phyloP scores from a whole-genome alignment of 2,329 filamentous ascomycete genomes.

The Botrytis elliptica region DNA sequence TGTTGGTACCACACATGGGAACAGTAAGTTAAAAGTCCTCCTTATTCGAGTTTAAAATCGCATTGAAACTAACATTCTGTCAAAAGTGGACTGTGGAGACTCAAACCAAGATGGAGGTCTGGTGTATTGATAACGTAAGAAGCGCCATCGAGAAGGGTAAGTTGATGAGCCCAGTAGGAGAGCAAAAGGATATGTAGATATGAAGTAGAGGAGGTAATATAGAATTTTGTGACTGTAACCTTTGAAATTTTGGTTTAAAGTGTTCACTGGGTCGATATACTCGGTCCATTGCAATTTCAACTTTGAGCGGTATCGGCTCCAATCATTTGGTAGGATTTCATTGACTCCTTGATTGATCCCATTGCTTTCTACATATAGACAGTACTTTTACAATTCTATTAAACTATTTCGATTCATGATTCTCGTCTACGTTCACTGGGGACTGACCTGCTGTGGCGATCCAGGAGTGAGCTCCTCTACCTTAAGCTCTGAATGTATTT shows the following conservation, averaged over 20 bases:
- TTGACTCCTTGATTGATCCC: neutral
- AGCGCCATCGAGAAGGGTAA: conserved; percentile 60
- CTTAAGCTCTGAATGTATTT: neutral
- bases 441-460: neutral
- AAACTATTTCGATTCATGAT: neutral
- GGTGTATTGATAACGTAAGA: conserved; percentile 69
- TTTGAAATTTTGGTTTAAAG: neutral
- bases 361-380: neutral
- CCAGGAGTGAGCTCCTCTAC: neutral
- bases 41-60: too few species aligned
- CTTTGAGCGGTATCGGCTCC: neutral
- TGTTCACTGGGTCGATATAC: neutral
- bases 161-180: conserved; percentile 68
- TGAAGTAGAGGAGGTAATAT: neutral
- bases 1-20: conserved; percentile 83
- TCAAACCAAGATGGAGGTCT: conserved; percentile 68
- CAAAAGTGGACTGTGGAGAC: conserved; percentile 62
- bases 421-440: neutral
- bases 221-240: neutral
- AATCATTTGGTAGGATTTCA: neutral
- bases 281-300: neutral
- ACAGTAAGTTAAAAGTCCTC: conserved; percentile 44
- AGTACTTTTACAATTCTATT: neutral
- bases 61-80: neutral
- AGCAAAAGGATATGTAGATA: conserved; percentile 55